phyloP scores from a whole-genome alignment of 2,329 filamentous ascomycete species.

The Venturiaceae sp. region DNA sequence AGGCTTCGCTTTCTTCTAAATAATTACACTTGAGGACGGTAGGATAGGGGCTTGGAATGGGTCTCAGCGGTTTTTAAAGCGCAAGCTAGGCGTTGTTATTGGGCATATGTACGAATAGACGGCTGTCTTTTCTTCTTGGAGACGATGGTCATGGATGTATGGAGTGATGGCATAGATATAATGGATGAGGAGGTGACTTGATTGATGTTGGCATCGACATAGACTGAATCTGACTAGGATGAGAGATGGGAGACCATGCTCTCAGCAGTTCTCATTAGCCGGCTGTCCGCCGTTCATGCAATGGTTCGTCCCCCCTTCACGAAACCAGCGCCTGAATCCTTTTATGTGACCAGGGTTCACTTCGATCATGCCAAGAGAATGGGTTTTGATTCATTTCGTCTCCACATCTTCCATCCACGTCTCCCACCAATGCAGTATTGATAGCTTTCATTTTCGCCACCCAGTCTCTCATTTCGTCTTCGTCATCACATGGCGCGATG shows the following conservation, averaged over 20 bases:
- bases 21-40: neutral
- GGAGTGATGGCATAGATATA: neutral
- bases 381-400: neutral
- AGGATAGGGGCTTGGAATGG: neutral
- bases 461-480: neutral
- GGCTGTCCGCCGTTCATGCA: neutral
- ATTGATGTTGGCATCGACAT: neutral
- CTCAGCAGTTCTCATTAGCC: neutral
- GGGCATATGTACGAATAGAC: neutral
- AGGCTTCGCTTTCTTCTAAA: neutral
- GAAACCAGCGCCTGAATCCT: neutral
- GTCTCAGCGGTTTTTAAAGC: neutral
- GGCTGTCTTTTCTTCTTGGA: neutral
- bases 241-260: neutral
- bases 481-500: neutral
- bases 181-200: neutral
- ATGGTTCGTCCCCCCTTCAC: neutral
- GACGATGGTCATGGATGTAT: neutral
- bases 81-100: neutral
- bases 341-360: too few relatives aligned
- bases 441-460: neutral
- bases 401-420: neutral
- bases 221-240: neutral
- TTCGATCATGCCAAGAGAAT: too few relatives aligned
- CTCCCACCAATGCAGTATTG: neutral